Evolutionary conservation across 306 rosid genomes (phyloP), one percentile per base, ranked within the genome.

Genomic region (Mucuna pruriens): DNA sequence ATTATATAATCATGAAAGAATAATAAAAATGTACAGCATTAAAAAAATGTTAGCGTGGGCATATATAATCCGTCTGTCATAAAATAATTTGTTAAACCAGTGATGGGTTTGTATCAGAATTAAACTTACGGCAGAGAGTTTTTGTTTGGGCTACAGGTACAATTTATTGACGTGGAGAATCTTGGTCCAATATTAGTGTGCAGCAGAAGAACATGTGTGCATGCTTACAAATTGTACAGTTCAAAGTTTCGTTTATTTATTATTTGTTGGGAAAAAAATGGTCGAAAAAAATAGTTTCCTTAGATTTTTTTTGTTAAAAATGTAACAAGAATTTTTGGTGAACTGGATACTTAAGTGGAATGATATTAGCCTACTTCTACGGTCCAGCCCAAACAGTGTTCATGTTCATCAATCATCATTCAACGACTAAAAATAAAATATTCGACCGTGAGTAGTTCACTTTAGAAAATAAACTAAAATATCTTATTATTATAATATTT

Each of bases 371-470:
- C 64, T 31, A 51, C 34, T 34, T 34, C 6, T 20, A 20, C 3
- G 38, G 66, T 12, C 51, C 51, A 74, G 66, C 78, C 66, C 51
- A 54, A 74, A 52, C 64, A 36, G 3, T 54, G 52, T 13, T 12
- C 34, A 34, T 12, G 23, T 19, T 72, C 77, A 29, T 67, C 7
- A 19, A 1, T 20, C 54, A 17, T 66, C 46, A 20, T 55, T 7
- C 0, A 19, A 6, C 1, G 2, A 19, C 12, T 52, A 49, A n/a
- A 4, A 7, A 38, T 1, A 29, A 29, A 16, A 3, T 44, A 2
- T 0, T 44, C 7, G 11, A 3, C 11, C 11, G 4, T 46, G 52
- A 46, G 52, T 46, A 0, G 4, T 51, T 17, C 3, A n/a, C 3
- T n/a, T n/a, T 52, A 6, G 0, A 51, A n/a, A n/a, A n/a, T n/a